These are phyloP conservation scores for Tricholomella constricta DNA, from an alignment of 768 basidiomycete genomes.

Conservation along the genomic window DNA sequence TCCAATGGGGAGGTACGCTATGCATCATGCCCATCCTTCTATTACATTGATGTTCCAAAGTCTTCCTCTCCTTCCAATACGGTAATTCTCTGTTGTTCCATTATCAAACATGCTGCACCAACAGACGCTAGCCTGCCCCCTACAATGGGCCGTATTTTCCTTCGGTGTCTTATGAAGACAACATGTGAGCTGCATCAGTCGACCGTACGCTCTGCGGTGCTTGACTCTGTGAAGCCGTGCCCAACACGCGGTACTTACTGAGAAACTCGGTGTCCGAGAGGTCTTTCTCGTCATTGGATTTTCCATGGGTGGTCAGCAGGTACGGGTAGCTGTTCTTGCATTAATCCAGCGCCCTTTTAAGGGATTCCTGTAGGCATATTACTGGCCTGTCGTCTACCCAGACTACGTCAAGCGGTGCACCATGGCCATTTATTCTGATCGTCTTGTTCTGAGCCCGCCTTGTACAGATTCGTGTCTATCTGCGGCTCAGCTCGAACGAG, in stretches of 20 bases:
- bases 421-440: not conserved
- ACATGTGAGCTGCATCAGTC: conserved; percentile 41
- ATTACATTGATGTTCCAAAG: conserved; percentile 25
- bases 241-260: conserved; percentile 54
- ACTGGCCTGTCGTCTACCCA: conserved; percentile 59
- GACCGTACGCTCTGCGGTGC: not conserved
- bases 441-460: not conserved
- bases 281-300: conserved; percentile 53
- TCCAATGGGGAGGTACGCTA: conserved; percentile 56
- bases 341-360: no score
- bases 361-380: conserved; percentile 56
- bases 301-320: conserved; percentile 62
- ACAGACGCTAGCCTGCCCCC: conserved; percentile 43
- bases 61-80: conserved; percentile 67
- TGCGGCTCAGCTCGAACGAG: conserved; percentile 60
- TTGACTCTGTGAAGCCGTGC: conserved; percentile 41
- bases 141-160: conserved; percentile 64
- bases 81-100: conserved; percentile 26
- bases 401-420: conserved; percentile 52
- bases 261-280: conserved; percentile 45
- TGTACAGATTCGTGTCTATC: conserved; percentile 48
- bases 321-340: conserved; percentile 17
- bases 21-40: not conserved
- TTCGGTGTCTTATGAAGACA: conserved; percentile 56
- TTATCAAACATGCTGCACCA: not conserved